A percentile compares a stretch with the other conserved stretches of the same genome.
Evolutionary conservation across 2,329 filamentous ascomycete genomes (phyloP).

Genomic region (Cercospora berteroae): DNA sequence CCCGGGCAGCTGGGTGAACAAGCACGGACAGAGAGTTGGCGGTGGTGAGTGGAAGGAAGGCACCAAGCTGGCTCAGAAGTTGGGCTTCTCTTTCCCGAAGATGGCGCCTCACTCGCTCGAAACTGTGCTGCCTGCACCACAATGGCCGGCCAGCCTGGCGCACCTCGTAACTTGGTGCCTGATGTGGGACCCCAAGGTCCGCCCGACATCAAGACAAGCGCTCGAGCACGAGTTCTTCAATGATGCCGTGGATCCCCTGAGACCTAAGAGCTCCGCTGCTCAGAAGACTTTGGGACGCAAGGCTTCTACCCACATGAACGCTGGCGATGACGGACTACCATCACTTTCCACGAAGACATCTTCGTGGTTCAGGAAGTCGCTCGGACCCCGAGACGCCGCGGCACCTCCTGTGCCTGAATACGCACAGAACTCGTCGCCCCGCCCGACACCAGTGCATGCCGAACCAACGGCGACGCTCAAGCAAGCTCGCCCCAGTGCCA

Average conservation of each 20-base stretch:
- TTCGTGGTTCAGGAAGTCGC: constrained; percentile 91
- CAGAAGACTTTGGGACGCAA: constrained; percentile 81
- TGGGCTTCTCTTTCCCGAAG: constrained; percentile 97
- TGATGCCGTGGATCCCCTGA: constrained; percentile 86
- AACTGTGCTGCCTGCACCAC: constrained; percentile 81
- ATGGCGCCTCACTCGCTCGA: constrained; percentile 98
- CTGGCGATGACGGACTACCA: constrained; percentile 64
- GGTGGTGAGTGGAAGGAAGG: constrained; percentile 98
- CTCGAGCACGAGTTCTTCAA: constrained; percentile 91
- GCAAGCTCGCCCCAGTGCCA: constrained; percentile 58
- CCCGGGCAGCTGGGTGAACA: constrained; percentile 97
- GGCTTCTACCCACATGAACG: constrained; percentile 71
- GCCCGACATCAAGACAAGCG: constrained; percentile 91
- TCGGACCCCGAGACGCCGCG: constrained; percentile 76
- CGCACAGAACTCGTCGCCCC: constrained; percentile 43
- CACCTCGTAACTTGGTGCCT: constrained; percentile 98
- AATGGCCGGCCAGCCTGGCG: constrained; percentile 85
- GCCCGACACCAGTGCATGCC: constrained; percentile 45
- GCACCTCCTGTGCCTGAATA: constrained; percentile 58
- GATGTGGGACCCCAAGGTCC: constrained; percentile 94
- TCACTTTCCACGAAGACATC: constrained; percentile 74
- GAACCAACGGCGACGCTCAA: constrained; percentile 43
- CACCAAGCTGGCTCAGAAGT: constrained; percentile 84
- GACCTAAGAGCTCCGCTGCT: constrained; percentile 87
- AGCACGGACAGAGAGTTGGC: constrained; percentile 78